Evolutionary conservation across 148 eudicot species (phyloP).

Genomic region (Linanthus parryae): DNA sequence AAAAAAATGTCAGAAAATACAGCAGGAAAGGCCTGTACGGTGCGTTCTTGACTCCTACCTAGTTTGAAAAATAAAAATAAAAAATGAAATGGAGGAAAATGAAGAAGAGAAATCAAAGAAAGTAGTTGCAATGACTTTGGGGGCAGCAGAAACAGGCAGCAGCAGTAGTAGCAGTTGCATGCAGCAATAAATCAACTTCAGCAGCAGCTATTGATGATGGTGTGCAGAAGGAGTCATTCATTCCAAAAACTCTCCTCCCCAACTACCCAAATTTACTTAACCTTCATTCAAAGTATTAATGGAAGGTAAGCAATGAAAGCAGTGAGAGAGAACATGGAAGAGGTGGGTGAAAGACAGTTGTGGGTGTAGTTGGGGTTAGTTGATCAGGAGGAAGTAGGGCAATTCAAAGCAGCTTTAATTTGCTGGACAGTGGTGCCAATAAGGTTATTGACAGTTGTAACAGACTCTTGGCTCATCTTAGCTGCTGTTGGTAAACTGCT

Average conservation of each 20-base stretch:
- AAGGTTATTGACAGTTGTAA: slow-evolving; percentile 38
- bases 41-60: slow-evolving; percentile 57
- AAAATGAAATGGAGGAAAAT: not conserved
- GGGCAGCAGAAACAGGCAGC: not conserved
- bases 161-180: slow-evolving; percentile 16
- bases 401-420: slow-evolving; percentile 48
- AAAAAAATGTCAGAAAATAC: not conserved
- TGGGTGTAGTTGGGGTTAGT: not conserved
- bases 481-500: slow-evolving; percentile 38
- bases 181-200: slow-evolving; percentile 34
- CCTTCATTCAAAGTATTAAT: slow-evolving; percentile 11
- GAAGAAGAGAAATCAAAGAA: not conserved
- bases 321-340: not conserved
- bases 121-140: not conserved
- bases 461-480: slow-evolving; percentile 39
- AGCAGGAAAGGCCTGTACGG: slow-evolving; percentile 25
- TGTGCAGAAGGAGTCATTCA: slow-evolving; percentile 19
- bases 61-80: slow-evolving; percentile 7
- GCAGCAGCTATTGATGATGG: slow-evolving; percentile 18
- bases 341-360: slow-evolving; percentile 11
- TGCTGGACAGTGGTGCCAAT: slow-evolving; percentile 42
- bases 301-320: not conserved
- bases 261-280: slow-evolving; percentile 13
- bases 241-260: slow-evolving; percentile 15
- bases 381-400: slow-evolving; percentile 11